Base-by-base conservation (phyloP, 169 alveolate species). In the Plasmodium billcollinsi region DNA sequence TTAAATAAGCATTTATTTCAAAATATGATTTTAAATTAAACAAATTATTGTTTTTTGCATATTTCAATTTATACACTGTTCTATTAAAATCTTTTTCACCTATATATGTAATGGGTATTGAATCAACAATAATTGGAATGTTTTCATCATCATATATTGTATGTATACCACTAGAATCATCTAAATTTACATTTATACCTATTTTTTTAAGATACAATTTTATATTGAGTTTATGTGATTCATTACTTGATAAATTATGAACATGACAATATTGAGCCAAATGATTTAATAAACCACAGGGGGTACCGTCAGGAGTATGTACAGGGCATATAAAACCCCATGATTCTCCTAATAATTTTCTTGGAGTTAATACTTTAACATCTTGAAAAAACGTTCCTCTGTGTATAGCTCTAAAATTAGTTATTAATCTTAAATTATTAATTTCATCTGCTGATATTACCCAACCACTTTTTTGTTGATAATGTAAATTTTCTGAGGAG, bases 241-340 rank as follows among this genome's bases (percentile, higher is more conserved):
- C 92, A 43, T 86, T 86, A 33, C 58, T 61, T 26, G 73, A 86
- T 52, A 43, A 18, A 70, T 58, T 70, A 74, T 86, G 76, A 6
- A 86, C 45, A 66, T 91, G 94, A 88, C 99, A 97, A 59, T 95
- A 96, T 72, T 96, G 97, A 8, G 99, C 88, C 63, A 98, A 94
- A 94, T 99, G 99, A 66, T 98, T 96, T 89, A 99, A 88, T 52
- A 99, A 94, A 6, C 99, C 99, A 88, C 99, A 99, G 0, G 99
- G 99, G n/a, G 99, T 98, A 59, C 99, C 99, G 95, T 99, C 99
- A 49, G 99, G 99, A 0, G 99, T 99, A 92, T 99, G 99, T 18
- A 99, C 99, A 3, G 99, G 99, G 72, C 99, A 99, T 15, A 99
- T 94, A 94, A 99, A 99, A 45, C 99, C 99, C 99, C 99, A 99